Evolutionary conservation across 73 alveolate genomes (phyloP), one percentile per base, ranked within the genome.

Genomic region (Paramecium tetraurelia): DNA sequence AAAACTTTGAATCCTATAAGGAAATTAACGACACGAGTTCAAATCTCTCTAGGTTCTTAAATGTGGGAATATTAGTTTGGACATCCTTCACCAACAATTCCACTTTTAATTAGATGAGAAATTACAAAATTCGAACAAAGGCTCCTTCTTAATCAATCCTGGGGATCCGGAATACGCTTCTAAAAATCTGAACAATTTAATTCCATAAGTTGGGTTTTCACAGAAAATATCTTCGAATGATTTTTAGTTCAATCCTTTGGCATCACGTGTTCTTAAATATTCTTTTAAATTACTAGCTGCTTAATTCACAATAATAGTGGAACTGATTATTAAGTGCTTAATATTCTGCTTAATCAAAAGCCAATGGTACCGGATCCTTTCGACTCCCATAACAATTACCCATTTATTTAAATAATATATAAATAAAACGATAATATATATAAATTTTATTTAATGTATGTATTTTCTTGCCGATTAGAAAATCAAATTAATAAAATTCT

Each of bases 341-440:
- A 63, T 63, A 63, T 63, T 63, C 84, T 11, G 84, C 46, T 27
- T 63, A 63, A 63, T 63, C 84, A 63, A 63, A 63, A 31, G 84
- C 84, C 46, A 63, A 63, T 4, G 84, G 84, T 21, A 31, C 16
- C 16, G 84, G 84, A 33, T 63, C 84, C 21, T 63, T 63, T 11
- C 84, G 44, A 63, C 84, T 63, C 21, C 84, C 84, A 63, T 63
- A 63, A 18, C 84, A 63, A 63, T 63, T 63, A 31, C 84, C 84
- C 84, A 63, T 63, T 63, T 63, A 63, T 63, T 11, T 63, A 63
- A 31, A 59, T 59, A 18, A 53, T 53, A 53, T 53, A 53, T 63
- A 63, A 63, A 63, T 63, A 63, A 63, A 63, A 63, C 84, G 84
- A 63, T 63, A 63, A 9, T 18, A 53, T 2, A 16, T 53, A 53